phyloP scores from a whole-genome alignment of 768 basidiomycete genomes.

The Vishniacozyma victoriae region DNA sequence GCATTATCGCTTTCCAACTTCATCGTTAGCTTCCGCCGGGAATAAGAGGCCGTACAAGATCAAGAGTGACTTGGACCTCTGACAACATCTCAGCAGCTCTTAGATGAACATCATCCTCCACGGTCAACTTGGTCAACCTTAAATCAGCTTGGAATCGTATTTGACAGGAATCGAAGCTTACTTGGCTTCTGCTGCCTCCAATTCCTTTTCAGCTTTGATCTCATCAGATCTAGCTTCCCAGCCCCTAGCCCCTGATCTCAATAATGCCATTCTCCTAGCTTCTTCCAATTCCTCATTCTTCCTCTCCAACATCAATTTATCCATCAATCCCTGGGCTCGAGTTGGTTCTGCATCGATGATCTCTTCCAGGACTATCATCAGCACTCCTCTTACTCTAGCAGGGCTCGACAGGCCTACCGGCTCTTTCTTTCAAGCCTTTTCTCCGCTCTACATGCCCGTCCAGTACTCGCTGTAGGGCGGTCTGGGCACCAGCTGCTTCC shows the following conservation, averaged over 20 bases:
- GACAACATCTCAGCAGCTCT: conserved; percentile 32
- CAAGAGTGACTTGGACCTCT: conserved; percentile 32
- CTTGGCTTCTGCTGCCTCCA: conserved; percentile 45
- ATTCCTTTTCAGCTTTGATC: conserved; percentile 51
- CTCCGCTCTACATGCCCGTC: conserved; percentile 50
- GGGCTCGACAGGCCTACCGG: conserved; percentile 27
- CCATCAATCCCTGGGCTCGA: background rate
- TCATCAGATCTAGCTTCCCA: conserved; percentile 56
- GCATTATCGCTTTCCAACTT: conserved; percentile 37
- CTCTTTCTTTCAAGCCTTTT: conserved; percentile 36
- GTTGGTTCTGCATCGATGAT: background rate
- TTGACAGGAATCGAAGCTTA: conserved; percentile 21
- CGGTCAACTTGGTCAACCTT: background rate
- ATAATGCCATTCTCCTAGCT: conserved; percentile 52
- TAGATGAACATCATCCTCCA: conserved; percentile 2
- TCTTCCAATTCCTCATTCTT: conserved; percentile 43
- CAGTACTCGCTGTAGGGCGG: conserved; percentile 51
- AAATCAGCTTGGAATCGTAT: background rate
- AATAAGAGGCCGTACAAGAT: conserved; percentile 13
- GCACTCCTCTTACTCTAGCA: background rate
- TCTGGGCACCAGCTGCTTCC: too few species aligned
- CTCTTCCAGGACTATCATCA: background rate
- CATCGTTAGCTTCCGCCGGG: conserved; percentile 12
- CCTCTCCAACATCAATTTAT: conserved; percentile 7
- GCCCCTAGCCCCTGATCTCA: conserved; percentile 58